These are phyloP conservation scores for Coemansia sp. DNA, from an alignment of 192 early-diverging fungal genomes.

Conservation along the genomic window DNA sequence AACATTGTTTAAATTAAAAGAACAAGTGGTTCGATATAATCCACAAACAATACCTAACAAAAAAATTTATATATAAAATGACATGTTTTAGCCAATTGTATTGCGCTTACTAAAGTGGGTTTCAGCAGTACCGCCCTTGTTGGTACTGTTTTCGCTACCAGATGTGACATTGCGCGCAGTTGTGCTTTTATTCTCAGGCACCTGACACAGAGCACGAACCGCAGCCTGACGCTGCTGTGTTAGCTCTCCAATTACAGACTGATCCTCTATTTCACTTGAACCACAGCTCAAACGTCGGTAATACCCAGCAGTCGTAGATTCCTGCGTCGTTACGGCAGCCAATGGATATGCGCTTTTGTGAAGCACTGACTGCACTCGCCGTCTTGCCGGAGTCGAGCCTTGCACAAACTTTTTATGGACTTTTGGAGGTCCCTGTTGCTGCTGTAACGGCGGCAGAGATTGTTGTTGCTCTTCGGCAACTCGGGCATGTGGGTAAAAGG, in stretches of 20 bases:
- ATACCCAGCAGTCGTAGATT: not conserved
- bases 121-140: not conserved
- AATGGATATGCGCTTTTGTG: conserved; percentile 9
- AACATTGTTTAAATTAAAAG: not conserved
- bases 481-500: conserved; percentile 4
- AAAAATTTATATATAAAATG: not conserved
- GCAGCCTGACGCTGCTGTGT: not conserved
- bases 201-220: not conserved
- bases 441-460: not conserved
- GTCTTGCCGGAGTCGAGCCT: not conserved
- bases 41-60: not conserved
- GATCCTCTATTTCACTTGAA: not conserved
- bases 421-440: not conserved
- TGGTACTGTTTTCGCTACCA: not conserved
- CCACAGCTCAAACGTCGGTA: not conserved
- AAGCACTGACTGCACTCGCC: conserved; percentile 6
- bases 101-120: conserved; percentile 22
- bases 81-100: conserved; percentile 16
- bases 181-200: not conserved
- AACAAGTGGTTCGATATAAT: not conserved
- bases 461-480: not conserved
- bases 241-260: not conserved
- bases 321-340: not conserved
- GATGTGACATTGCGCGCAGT: not conserved
- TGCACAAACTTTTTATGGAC: not conserved